phyloP scores from a whole-genome alignment of 768 basidiomycete genomes.

The Russula griseocarnosa region DNA sequence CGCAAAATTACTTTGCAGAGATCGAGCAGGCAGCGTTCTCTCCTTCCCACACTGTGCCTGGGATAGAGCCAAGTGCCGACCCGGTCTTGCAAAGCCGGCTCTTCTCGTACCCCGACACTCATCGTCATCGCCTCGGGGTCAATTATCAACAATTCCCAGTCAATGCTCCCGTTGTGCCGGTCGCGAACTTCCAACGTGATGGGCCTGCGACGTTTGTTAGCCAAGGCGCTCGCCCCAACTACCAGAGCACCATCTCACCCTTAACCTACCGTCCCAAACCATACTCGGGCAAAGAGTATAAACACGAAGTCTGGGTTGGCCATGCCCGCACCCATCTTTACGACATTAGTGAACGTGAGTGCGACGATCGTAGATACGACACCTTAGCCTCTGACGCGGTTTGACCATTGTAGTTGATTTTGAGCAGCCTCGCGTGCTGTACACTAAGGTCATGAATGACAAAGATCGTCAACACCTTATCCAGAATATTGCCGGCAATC shows the following conservation, averaged over 20 bases:
- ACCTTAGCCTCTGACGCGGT: conserved; percentile 3
- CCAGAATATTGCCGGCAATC: conserved; percentile 61
- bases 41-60: conserved; percentile 82
- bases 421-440: conserved; percentile 74
- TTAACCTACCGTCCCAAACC: conserved; percentile 56
- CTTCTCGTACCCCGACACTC: conserved; percentile 91
- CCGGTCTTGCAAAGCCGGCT: conserved; percentile 79
- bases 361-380: background rate
- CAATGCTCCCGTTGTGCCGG: conserved; percentile 69
- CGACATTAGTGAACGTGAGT: conserved; percentile 77
- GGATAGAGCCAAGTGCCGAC: conserved; percentile 86
- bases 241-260: conserved; percentile 72
- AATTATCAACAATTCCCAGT: conserved; percentile 88
- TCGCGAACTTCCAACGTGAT: conserved; percentile 92
- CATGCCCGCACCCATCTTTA: conserved; percentile 63
- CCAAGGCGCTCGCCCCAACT: conserved; percentile 85
- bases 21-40: conserved; percentile 91
- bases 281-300: conserved; percentile 35
- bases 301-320: conserved; percentile 75
- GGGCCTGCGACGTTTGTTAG: conserved; percentile 64
- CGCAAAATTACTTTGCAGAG: conserved; percentile 89
- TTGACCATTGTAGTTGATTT: conserved; percentile 58
- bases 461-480: conserved; percentile 57
- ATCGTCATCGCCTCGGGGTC: conserved; percentile 74
- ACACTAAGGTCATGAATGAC: conserved; percentile 63